Percentiles rank a stretch among this genome's conserved stretches.
Conservation (phyloP, 2,329 filamentous ascomycete species). For the Xylaria sp. region DNA sequence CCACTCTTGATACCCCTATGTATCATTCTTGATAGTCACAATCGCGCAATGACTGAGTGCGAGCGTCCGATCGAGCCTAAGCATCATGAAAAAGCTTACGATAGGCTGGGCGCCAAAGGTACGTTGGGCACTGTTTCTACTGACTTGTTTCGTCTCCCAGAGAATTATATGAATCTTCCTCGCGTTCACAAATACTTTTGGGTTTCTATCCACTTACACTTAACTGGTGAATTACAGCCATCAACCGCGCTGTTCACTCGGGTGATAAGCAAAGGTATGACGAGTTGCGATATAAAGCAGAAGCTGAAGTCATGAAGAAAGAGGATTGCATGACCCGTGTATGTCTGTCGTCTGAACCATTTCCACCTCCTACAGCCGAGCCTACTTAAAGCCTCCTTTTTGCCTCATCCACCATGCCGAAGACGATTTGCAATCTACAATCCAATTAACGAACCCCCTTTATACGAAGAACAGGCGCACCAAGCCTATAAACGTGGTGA, state of each 20-base stretch:
- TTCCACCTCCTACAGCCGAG: not conserved
- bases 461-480: constrained; percentile 58
- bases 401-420: not conserved
- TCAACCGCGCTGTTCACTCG: constrained; percentile 72
- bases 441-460: not conserved
- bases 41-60: constrained; percentile 15
- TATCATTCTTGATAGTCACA: not conserved
- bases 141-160: not conserved
- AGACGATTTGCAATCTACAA: not conserved
- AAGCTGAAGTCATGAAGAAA: constrained; percentile 79
- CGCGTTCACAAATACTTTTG: no score
- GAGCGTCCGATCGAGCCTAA: constrained; percentile 15
- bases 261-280: constrained; percentile 88
- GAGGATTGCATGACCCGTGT: constrained; percentile 77
- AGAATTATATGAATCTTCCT: no score
- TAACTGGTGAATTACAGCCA: constrained; percentile 59
- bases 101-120: not conserved
- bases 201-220: constrained; percentile 16
- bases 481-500: constrained; percentile 85
- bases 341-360: constrained; percentile 35
- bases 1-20: not conserved
- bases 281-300: constrained; percentile 81
- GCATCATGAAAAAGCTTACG: not conserved
- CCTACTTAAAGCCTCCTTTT: no score
- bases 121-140: not conserved